These are phyloP conservation scores for Paramecium bursaria DNA, from an alignment of 73 alveolate species.

Conservation along the genomic window DNA sequence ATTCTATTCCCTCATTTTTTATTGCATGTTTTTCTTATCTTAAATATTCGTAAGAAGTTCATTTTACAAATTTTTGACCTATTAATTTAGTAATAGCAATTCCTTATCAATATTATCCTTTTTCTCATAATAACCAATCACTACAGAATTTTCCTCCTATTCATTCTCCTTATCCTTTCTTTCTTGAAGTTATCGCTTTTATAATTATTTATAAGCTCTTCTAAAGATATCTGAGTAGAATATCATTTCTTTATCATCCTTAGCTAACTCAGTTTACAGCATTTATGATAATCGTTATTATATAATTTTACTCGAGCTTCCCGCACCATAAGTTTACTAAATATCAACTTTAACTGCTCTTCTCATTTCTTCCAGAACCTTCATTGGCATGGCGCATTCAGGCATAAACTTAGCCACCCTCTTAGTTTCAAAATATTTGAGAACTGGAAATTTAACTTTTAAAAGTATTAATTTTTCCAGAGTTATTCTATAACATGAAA, in stretches of 20 bases:
- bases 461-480: constrained; percentile 9
- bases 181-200: constrained; percentile 4
- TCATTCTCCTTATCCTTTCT: constrained; percentile 29
- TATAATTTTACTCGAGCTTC: constrained; percentile 33
- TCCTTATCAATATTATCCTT: not conserved
- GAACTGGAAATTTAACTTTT: not conserved
- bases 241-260: constrained; percentile 26
- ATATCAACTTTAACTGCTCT: constrained; percentile 51
- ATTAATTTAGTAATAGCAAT: constrained; percentile 12
- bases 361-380: constrained; percentile 5
- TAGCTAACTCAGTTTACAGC: constrained; percentile 10
- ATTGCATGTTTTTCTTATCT: constrained; percentile 8
- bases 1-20: not conserved
- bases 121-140: not conserved
- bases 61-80: not conserved
- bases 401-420: constrained; percentile 1
- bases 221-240: constrained; percentile 25
- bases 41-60: constrained; percentile 4
- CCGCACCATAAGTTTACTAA: constrained; percentile 37
- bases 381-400: constrained; percentile 47
- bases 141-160: constrained; percentile 26
- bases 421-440: not conserved
- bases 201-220: not conserved
- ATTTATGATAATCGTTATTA: constrained; percentile 16
- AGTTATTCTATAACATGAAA: constrained; percentile 45